Evolutionary conservation across 257 asterid genomes (phyloP), one percentile per base, ranked within the genome.

Genomic region (Salvia miltiorrhiza): DNA sequence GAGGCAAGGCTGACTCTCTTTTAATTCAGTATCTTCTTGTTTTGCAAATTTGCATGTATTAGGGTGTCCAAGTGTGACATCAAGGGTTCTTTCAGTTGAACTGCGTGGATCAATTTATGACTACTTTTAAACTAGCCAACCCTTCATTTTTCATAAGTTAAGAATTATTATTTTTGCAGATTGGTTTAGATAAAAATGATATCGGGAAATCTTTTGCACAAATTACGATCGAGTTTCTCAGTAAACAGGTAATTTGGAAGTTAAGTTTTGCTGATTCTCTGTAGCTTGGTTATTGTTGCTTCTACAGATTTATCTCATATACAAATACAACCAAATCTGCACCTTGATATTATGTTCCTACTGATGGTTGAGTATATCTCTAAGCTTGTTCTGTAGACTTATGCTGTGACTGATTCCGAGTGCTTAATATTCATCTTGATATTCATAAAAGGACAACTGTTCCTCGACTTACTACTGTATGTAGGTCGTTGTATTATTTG

Each of bases 201-300:
- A 84, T 79, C 70, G 83, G 66, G 80, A 93, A 88, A 80, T 90
- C 84, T 72, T 90, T 93, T 48, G 81, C 83, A 72, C 98, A 93
- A 76, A 89, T 93, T 72, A 93, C 97, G 1, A 83, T 93, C 56
- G 97, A 93, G 82, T 81, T 93, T 85, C 88, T 90, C 65, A 85
- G 90, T 26, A 90, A 90, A 78, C 97, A 90, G 96, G 97, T 93
- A 84, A 44, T 50, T 55, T 49, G 59, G 58, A 56, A 23, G 48
- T 45, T 57, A 40, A 14, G 17, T 19, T 45, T n/a, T 45, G 26
- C 58, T 4, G 40, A 44, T 72, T 57, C 39, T 61, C 43, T 59
- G 37, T 76, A 20, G 49, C 69, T 66, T 66, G 35, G 56, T 67
- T 45, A 17, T 73, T 54, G 50, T 43, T 37, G 30, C 21, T 21